A percentile compares a stretch with the other conserved stretches of the same genome.
These are phyloP conservation scores for Polyporus arcularius DNA, from an alignment of 768 basidiomycete species.

Conservation along the genomic window DNA sequence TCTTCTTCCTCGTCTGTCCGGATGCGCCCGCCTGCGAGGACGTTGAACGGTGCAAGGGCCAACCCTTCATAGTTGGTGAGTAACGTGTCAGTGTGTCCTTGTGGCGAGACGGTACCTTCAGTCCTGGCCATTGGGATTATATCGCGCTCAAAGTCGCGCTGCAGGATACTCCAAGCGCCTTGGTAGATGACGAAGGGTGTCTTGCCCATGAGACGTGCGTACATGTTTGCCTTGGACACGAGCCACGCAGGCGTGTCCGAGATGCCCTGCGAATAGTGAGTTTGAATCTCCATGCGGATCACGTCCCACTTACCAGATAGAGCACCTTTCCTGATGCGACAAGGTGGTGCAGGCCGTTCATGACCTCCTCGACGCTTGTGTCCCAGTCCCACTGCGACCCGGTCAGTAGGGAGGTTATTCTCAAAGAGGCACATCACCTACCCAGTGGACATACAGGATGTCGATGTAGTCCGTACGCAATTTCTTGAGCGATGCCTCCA, in stretches of 20 bases:
- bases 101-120: constrained; percentile 24
- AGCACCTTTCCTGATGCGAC: constrained; percentile 51
- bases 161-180: constrained; percentile 36
- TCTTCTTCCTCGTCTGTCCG: constrained; percentile 29
- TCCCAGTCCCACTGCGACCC: constrained; percentile 55
- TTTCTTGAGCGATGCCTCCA: constrained; percentile 39
- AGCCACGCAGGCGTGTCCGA: constrained; percentile 39
- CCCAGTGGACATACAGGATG: constrained; percentile 45
- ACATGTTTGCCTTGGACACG: constrained; percentile 39
- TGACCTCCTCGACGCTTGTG: constrained; percentile 55
- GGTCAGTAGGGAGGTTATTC: constrained; percentile 40
- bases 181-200: constrained; percentile 38
- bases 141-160: constrained; percentile 42
- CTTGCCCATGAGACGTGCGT: constrained; percentile 40
- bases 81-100: not conserved
- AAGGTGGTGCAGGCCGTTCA: constrained; percentile 54
- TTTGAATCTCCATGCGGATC: not conserved
- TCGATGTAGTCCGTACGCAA: constrained; percentile 48
- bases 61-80: constrained; percentile 17
- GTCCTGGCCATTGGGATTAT: constrained; percentile 38
- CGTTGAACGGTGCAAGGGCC: constrained; percentile 28
- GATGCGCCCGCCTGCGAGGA: constrained; percentile 22
- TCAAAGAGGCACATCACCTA: constrained; percentile 30
- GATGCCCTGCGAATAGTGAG: constrained; percentile 15
- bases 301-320: constrained; percentile 24